Percentiles rank a stretch among this genome's conserved stretches.
Evolutionary conservation across 164 flowering plant species (phyloP).

Genomic region (Chimonanthus salicifolius): DNA sequence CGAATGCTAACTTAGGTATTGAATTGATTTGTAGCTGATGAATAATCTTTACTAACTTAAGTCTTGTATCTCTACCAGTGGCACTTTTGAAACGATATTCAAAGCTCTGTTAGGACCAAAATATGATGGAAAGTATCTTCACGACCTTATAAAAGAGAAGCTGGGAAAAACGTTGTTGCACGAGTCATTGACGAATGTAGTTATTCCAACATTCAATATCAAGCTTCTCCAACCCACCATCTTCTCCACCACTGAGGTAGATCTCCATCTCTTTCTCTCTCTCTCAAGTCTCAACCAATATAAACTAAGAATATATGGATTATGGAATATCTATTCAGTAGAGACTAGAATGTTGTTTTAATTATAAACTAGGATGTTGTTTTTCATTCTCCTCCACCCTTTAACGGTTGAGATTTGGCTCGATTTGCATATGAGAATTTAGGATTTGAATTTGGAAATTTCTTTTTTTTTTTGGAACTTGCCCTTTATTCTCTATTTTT

Average conservation of each 20-base stretch:
- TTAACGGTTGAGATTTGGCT: no score
- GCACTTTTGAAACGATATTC: slow-evolving; percentile 5
- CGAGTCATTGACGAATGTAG: slow-evolving; percentile 35
- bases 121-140: slow-evolving; percentile 43
- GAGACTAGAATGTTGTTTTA: no score
- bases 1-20: not conserved
- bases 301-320: no score
- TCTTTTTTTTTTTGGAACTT: no score
- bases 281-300: not conserved
- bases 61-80: slow-evolving; percentile 9
- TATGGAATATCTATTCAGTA: no score
- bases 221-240: slow-evolving; percentile 21
- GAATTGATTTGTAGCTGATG: not conserved
- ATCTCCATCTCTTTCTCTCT: no score
- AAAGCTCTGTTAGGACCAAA: slow-evolving; percentile 25
- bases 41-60: not conserved
- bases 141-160: slow-evolving; percentile 2
- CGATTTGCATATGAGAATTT: no score
- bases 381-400: no score
- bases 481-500: no score
- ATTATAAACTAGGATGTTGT: no score
- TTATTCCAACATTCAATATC: slow-evolving; percentile 41
- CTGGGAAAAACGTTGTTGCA: slow-evolving; percentile 25
- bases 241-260: slow-evolving; percentile 22
- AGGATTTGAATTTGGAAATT: no score